Evolutionary conservation across 2,329 filamentous ascomycete genomes (phyloP).

Genomic region (Talaromyces pinophilus): DNA sequence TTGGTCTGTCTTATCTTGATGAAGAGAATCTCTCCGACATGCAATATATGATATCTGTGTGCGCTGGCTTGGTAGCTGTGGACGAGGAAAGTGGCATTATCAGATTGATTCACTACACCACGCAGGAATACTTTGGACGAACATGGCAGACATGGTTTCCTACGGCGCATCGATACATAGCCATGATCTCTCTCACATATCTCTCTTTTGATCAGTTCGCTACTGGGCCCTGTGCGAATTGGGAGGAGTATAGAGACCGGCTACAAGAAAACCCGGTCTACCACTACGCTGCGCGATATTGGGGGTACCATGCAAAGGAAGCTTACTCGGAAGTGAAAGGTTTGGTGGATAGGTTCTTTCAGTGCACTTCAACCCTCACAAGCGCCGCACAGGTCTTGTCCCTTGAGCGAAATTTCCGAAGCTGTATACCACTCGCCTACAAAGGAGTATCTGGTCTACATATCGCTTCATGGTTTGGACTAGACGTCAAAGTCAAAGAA

Average conservation of each 20-base stretch:
- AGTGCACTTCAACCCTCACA: neutral
- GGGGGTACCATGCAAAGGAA: slow-evolving; percentile 25
- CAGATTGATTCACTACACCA: slow-evolving; percentile 39
- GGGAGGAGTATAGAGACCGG: neutral
- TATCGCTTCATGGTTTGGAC: neutral
- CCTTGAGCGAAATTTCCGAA: neutral
- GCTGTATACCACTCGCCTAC: neutral
- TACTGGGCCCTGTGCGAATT: neutral
- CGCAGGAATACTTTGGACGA: slow-evolving; percentile 40
- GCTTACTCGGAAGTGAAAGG: neutral
- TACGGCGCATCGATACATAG: slow-evolving; percentile 24
- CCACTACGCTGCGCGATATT: slow-evolving; percentile 26
- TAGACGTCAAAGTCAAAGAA: neutral
- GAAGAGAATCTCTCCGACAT: slow-evolving; percentile 38
- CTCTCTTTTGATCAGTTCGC: slow-evolving; percentile 28
- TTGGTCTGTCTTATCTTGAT: slow-evolving; percentile 33
- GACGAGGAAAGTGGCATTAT: slow-evolving; percentile 35
- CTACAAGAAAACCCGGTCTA: slow-evolving; percentile 24
- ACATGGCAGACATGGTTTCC: slow-evolving; percentile 50
- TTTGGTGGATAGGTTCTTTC: neutral
- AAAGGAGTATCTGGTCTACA: neutral
- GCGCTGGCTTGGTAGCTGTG: slow-evolving; percentile 37
- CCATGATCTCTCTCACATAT: slow-evolving; percentile 28
- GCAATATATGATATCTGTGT: slow-evolving; percentile 30
- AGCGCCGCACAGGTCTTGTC: neutral